Conservation (phyloP, 257 asterid genomes). For the Solanum tacnaense region DNA sequence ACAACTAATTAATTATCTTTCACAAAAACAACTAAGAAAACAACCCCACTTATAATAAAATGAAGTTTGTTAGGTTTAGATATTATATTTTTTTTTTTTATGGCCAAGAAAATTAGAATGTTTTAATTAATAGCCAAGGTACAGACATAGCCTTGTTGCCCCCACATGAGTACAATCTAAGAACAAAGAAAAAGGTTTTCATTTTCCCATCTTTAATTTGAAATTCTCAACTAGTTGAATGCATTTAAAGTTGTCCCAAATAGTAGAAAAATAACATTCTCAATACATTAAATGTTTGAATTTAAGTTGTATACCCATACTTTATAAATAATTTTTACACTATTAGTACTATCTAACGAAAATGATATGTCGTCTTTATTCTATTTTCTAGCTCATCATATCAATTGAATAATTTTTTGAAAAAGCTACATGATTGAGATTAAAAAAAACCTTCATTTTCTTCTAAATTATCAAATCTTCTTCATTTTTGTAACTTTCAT, state of each 20-base stretch:
- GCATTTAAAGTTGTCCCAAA: constrained; percentile 12
- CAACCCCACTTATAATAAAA: constrained; percentile 15
- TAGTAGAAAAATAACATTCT: constrained; percentile 8
- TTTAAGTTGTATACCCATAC: not conserved
- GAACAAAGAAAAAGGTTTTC: not conserved
- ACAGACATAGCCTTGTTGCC: constrained; percentile 23
- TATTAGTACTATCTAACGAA: not conserved
- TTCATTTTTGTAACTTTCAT: not conserved
- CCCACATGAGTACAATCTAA: constrained; percentile 1
- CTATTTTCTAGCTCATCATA: not conserved
- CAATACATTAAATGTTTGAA: not conserved
- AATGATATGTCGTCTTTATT: not conserved
- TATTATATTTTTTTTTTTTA: not conserved
- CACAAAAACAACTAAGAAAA: constrained; percentile 1
- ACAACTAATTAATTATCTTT: not conserved
- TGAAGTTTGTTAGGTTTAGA: constrained; percentile 10
- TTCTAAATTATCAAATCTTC: too few relatives aligned
- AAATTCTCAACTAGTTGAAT: constrained; percentile 4
- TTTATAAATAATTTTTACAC: not conserved
- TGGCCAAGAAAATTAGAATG: constrained; percentile 19
- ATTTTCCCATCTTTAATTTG: not conserved
- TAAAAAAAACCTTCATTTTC: not conserved
- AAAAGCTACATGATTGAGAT: not conserved
- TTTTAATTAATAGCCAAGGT: constrained; percentile 11
- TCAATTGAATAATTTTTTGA: not conserved